phyloP scores from a whole-genome alignment of 106 monocot species.

The Allium fistulosum region DNA sequence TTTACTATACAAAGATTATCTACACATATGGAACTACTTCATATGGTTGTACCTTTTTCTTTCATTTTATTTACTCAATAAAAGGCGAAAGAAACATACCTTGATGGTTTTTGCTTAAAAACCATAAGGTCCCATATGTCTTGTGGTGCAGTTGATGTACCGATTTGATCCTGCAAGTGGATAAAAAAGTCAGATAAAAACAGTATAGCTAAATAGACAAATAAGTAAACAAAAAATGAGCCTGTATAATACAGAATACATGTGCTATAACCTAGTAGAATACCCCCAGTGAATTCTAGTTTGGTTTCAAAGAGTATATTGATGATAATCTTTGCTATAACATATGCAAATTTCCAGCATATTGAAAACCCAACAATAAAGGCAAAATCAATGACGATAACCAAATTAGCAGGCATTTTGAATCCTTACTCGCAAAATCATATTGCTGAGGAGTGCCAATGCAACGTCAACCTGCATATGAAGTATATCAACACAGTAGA shows the following conservation, averaged over 20 bases:
- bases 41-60: no score
- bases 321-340: no score
- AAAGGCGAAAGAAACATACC: conserved; percentile 32
- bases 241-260: no score
- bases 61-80: not conserved
- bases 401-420: not conserved
- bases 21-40: no score
- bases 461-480: conserved; percentile 59
- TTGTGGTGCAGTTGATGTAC: conserved; percentile 45
- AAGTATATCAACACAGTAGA: not conserved
- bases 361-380: no score
- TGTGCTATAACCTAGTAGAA: no score
- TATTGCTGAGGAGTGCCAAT: conserved; percentile 52
- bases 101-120: conserved; percentile 67
- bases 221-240: not conserved
- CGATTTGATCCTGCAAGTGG: conserved; percentile 42
- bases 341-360: no score
- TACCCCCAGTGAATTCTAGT: no score
- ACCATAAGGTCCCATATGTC: conserved; percentile 80
- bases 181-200: not conserved
- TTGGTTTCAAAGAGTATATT: no score
- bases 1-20: no score
- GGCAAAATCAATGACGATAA: no score
- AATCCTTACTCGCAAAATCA: conserved; percentile 38
- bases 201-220: not conserved